Evolutionary conservation across 108 stramenopile genomes (phyloP).

Genomic region (Discostella stelligeroides): DNA sequence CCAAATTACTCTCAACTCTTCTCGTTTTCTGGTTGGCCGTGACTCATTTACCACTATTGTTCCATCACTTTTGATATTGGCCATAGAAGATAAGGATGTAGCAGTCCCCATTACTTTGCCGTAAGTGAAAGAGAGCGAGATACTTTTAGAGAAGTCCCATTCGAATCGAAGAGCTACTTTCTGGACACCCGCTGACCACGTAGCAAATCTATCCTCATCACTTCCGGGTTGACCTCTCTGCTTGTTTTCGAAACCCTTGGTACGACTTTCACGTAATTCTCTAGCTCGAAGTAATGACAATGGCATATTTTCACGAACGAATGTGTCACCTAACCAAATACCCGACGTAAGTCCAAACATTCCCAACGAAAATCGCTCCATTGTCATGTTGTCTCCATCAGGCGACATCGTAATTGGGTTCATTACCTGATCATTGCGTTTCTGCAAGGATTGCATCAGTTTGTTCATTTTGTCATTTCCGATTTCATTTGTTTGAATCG

Average conservation of each 20-base stretch:
- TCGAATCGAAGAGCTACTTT: slow-evolving; percentile 69
- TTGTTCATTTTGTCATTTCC: slow-evolving; percentile 30
- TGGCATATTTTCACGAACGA: slow-evolving; percentile 65
- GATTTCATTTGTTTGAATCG: slow-evolving; percentile 14
- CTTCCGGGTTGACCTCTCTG: slow-evolving; percentile 1
- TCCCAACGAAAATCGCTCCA: slow-evolving; percentile 51
- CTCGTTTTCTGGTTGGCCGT: slow-evolving; percentile 27
- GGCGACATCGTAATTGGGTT: not conserved
- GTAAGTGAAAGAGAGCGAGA: slow-evolving; percentile 45
- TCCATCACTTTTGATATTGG: slow-evolving; percentile 29
- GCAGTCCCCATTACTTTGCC: slow-evolving; percentile 34
- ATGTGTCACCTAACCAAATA: slow-evolving; percentile 75
- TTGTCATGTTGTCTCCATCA: slow-evolving; percentile 5
- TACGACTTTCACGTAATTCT: slow-evolving; percentile 36
- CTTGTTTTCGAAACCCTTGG: slow-evolving; percentile 24
- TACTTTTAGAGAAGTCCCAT: slow-evolving; percentile 71
- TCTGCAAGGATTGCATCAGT: not conserved
- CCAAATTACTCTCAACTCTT: slow-evolving; percentile 34
- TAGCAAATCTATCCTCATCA: slow-evolving; percentile 56
- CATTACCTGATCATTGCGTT: too few species aligned
- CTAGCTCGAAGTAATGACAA: slow-evolving; percentile 15
- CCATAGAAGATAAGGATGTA: slow-evolving; percentile 28
- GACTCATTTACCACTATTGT: slow-evolving; percentile 37
- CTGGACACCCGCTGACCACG: slow-evolving; percentile 76
- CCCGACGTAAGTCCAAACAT: slow-evolving; percentile 71